Evolutionary conservation across 768 basidiomycete genomes (phyloP), one percentile per base, ranked within the genome.

Genomic region (Leucosporidium creatinivorum): DNA sequence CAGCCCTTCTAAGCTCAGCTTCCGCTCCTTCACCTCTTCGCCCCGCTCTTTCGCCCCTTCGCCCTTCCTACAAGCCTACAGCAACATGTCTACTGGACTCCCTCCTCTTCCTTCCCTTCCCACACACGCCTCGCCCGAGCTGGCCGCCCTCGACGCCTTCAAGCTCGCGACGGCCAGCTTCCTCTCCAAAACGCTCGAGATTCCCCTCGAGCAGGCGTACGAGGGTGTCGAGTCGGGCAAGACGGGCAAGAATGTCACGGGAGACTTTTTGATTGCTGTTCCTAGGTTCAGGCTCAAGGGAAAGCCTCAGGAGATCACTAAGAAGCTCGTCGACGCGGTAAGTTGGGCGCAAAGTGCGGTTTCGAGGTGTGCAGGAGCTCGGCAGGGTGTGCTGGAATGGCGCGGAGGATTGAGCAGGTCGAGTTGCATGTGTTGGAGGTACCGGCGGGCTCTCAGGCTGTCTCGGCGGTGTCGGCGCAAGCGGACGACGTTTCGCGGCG

Each of bases 241-340:
- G 80, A 93, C 93, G 79, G 91, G 89, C n/a, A 73, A 73, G 66
- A 59, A 63, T n/a, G 68, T 67, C 47, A 21, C 47, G 5, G 86
- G 84, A 54, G 94, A 98, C 79, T 92, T 96, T 73, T 88, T 89
- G 0, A 84, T 97, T 25, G 92, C 94, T 0, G 78, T 97, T 58
- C 89, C 93, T n/a, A 84, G 93, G 69, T 97, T 93, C 80, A 83
- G 89, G 63, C 80, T 94, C 30, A 86, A 87, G 12, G 91, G 86
- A 25, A 92, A 92, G 76, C 83, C 88, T 0, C 88, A 92, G 52
- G 87, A 87, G 39, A 81, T 88, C 23, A 91, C 88, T 0, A 80
- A 83, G 60, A 84, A 85, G 76, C 87, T 97, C 48, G 81, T 87
- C n/a, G 83, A 81, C 48, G 82, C 85, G 75, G 93, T 92, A 70